Evolutionary conservation across 1,284 basidiomycete species (phyloP).

Genomic region (Cutaneotrichosporon sp.): DNA sequence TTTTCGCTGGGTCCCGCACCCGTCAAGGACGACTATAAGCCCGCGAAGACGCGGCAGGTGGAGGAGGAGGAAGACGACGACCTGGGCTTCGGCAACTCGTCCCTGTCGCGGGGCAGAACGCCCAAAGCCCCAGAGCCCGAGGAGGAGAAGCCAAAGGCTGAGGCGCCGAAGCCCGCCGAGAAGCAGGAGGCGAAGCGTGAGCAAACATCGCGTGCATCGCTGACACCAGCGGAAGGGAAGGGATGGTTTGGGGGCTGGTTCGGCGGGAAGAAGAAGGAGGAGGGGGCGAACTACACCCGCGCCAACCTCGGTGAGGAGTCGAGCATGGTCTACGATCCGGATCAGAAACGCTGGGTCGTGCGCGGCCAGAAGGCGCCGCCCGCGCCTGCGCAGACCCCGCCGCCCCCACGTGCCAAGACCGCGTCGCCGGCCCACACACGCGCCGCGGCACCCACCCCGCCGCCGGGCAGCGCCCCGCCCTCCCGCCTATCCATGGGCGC

Average conservation of each 20-base stretch:
- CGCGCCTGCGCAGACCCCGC: constrained; percentile 52
- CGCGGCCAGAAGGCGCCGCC: constrained; percentile 68
- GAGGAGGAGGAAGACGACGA: constrained; percentile 73
- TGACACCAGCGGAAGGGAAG: constrained; percentile 1
- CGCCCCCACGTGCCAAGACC: constrained; percentile 69
- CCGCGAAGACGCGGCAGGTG: not conserved
- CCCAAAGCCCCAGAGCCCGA: constrained; percentile 45
- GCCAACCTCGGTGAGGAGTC: constrained; percentile 92
- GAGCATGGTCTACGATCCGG: constrained; percentile 89
- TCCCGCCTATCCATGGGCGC: not conserved
- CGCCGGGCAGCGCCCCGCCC: not conserved
- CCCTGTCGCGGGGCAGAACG: constrained; percentile 38
- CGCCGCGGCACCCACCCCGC: not conserved
- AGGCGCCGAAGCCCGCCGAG: constrained; percentile 24
- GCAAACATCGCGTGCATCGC: not conserved
- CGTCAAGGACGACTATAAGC: constrained; percentile 6
- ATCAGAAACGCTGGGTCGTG: constrained; percentile 93
- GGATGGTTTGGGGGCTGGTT: constrained; percentile 62
- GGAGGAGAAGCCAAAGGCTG: constrained; percentile 23
- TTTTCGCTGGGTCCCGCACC: constrained; percentile 1
- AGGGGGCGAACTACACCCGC: constrained; percentile 49
- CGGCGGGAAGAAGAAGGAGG: constrained; percentile 54
- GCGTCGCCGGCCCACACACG: constrained; percentile 60
- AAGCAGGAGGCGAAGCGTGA: constrained; percentile 3
- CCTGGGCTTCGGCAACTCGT: constrained; percentile 80